Percentiles rank a stretch among this genome's conserved stretches.
These are phyloP conservation scores for Byssochlamys sp. DNA, from an alignment of 2,329 filamentous ascomycete genomes.

Conservation along the genomic window DNA sequence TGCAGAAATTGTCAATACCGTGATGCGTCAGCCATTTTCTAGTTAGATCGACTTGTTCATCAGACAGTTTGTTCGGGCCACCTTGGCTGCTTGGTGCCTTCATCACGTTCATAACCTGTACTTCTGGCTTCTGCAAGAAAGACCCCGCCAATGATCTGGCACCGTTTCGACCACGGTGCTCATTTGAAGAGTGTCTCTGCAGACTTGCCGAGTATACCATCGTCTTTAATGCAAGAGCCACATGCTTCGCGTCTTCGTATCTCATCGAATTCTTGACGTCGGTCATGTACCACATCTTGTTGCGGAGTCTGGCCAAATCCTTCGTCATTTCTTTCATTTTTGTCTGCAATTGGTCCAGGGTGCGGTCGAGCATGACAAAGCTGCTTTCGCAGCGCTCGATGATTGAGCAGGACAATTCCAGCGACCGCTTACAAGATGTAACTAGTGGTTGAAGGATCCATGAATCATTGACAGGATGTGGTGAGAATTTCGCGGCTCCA, in stretches of 20 bases:
- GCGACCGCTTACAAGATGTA: slow-evolving; percentile 39
- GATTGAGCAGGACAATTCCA: slow-evolving; percentile 21
- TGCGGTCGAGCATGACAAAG: slow-evolving; percentile 72
- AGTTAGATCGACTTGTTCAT: slow-evolving; percentile 83
- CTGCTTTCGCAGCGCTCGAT: slow-evolving; percentile 30
- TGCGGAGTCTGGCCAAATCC: slow-evolving; percentile 63
- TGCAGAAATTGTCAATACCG: slow-evolving; percentile 84
- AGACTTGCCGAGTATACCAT: slow-evolving; percentile 56
- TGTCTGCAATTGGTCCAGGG: slow-evolving; percentile 65
- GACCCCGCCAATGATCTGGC: slow-evolving; percentile 42
- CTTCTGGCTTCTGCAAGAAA: slow-evolving; percentile 70
- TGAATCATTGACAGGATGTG: slow-evolving; percentile 51
- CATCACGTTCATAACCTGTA: slow-evolving; percentile 77
- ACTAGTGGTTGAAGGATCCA: slow-evolving; percentile 64
- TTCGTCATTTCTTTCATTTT: slow-evolving; percentile 66
- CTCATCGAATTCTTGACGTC: slow-evolving; percentile 82
- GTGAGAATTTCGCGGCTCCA: slow-evolving; percentile 47
- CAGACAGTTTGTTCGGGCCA: slow-evolving; percentile 88
- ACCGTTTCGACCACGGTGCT: slow-evolving; percentile 30
- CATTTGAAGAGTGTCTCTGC: slow-evolving; percentile 17
- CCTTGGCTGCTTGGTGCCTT: slow-evolving; percentile 74
- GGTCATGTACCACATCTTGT: slow-evolving; percentile 98
- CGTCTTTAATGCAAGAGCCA: slow-evolving; percentile 77
- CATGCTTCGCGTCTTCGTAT: slow-evolving; percentile 77
- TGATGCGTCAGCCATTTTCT: slow-evolving; percentile 70